Evolutionary conservation across 176 grass and related monocot genomes (phyloP), one percentile per base, ranked within the genome.

Genomic region (Thalia dealbata): DNA sequence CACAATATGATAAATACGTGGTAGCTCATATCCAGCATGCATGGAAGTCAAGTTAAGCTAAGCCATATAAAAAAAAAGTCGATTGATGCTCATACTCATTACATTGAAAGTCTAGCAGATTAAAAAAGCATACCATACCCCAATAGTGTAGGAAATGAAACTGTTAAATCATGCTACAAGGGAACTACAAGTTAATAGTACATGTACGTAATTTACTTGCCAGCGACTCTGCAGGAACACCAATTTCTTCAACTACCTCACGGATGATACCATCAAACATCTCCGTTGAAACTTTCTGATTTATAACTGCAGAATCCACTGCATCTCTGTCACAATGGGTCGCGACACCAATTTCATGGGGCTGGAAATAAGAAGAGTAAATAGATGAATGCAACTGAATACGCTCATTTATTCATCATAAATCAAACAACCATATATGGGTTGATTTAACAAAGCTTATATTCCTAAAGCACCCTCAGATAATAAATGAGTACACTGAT

Each of bases 241-340:
- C 93, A 86, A 91, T 92, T 92, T 97, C 93, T 81, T 97, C 93
- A 72, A 91, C 89, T 64, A 97, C 89, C 78, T 97, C 93, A 70
- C 89, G 87, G 70, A 86, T 78, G 24, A 97, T 92, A 46, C 89
- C 93, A 25, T 92, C 93, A 81, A 97, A 97, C 85, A 97, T 92
- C 69, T 97, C 93, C 50, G 81, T 65, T 9, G 84, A 86, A 86
- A 92, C 79, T 77, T 73, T 79, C 50, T 79, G 85, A 70, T 61
- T 81, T 65, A 90, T 44, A 87, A 3, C 4, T 56, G 50, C 15
- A 72, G 50, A 9, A n/a, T 75, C 62, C 61, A 41, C 52, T 0
- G 35, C 63, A 54, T 73, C 58, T 72, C 79, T 74, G 61, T 86
- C 65, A 77, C 77, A 67, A 86, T 97, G 89, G 12, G 69, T 74